Conservation (phyloP, 257 asterid genomes). For the Penstemon davidsonii region DNA sequence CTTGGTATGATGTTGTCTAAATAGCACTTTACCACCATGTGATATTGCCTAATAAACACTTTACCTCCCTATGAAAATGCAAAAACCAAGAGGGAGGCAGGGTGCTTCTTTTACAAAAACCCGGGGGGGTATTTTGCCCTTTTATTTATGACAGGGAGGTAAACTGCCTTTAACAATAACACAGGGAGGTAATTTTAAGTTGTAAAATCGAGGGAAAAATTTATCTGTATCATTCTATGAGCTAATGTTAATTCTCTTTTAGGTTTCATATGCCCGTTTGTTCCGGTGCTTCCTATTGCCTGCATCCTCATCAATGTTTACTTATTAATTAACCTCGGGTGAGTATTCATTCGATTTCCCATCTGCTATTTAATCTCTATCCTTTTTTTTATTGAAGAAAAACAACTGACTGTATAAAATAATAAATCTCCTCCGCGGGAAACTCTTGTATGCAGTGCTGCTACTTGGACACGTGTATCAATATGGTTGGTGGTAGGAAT, state of each 20-base stretch:
- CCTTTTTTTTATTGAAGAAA: background rate
- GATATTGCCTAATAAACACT: too few species aligned
- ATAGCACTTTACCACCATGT: too few species aligned
- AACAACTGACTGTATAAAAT: background rate
- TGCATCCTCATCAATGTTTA: slow-evolving; percentile 94
- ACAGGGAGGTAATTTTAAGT: background rate
- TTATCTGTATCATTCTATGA: slow-evolving; percentile 19
- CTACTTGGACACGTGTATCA: slow-evolving; percentile 85
- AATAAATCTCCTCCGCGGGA: too few species aligned
- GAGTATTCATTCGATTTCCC: slow-evolving; percentile 33
- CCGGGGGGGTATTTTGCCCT: too few species aligned
- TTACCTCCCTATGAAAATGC: too few species aligned
- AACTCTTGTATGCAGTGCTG: slow-evolving; percentile 45
- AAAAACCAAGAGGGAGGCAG: too few species aligned
- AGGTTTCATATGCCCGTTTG: slow-evolving; percentile 96
- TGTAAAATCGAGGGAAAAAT: background rate
- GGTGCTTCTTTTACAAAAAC: too few species aligned
- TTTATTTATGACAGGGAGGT: too few species aligned
- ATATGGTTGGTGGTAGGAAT: slow-evolving; percentile 74
- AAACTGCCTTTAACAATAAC: too few species aligned
- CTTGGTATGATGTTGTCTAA: too few species aligned
- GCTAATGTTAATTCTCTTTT: slow-evolving; percentile 31
- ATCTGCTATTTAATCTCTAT: background rate
- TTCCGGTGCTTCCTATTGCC: slow-evolving; percentile 84
- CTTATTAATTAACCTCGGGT: slow-evolving; percentile 91